Evolutionary conservation across 2,329 filamentous ascomycete genomes (phyloP), one percentile per base, ranked within the genome.

Genomic region (Amauroascus niger): DNA sequence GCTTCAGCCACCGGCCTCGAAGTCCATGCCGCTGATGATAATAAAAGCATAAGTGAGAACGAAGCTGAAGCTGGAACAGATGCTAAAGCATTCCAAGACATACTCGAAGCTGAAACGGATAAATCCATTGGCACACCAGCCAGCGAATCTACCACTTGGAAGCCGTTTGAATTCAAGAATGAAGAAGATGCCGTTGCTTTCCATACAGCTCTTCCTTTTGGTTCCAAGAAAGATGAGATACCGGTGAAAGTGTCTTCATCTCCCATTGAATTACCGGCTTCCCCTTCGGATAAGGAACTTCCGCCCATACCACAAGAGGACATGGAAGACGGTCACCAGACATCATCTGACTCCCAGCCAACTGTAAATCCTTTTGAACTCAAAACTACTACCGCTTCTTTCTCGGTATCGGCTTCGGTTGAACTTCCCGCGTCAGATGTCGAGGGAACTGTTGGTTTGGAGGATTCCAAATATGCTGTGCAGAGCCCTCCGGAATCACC

Each of bases 351-450:
- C 1, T 43, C 59, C 1, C 57, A 60, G 33, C 55, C 58, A 4
- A 59, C 58, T 14, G 86, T 87, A 0, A 81, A 80, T 61, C 78
- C 85, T 0, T 94, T 93, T 65, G 77, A 77, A 53, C 76, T 73
- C 61, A 67, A 70, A 55, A 62, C 69, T 55, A 62, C 62, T 51
- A 55, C 58, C 50, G 56, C 58, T 24, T 40, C 55, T 16, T 44
- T 37, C 26, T 37, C 40, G 1, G 46, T 59, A 49, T n/a, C 52
- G 24, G 35, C 53, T 20, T 49, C 57, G 49, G 54, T 52, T 16
- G 52, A 62, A 39, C 57, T 63, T 24, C 50, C 59, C 40, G 44
- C 57, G 14, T 14, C 20, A 11, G 28, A 52, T 16, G 35, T 43
- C 9, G 55, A 59, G 59, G 58, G 59, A 37, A 32, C 53, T 20